Conservation (phyloP, 805 yeast species). For the Monosporozyma aerobia region DNA sequence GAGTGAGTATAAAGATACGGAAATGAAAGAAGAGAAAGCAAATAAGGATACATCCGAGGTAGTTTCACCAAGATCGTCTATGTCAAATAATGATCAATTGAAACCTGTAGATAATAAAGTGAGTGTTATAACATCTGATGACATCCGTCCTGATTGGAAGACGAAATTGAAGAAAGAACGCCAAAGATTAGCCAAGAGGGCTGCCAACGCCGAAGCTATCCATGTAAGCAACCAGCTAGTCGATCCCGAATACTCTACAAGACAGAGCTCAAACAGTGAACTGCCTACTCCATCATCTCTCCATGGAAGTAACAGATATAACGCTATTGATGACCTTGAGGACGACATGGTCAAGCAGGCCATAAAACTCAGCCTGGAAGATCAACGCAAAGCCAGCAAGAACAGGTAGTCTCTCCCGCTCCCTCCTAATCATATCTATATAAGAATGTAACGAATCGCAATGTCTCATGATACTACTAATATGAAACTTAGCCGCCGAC, state of each 20-base stretch:
- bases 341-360: conserved; percentile 83
- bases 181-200: conserved; percentile 66
- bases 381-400: conserved; percentile 16
- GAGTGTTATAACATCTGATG: conserved; percentile 58
- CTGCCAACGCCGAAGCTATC: conserved; percentile 90
- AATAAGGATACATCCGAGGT: neutral
- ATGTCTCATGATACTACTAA: neutral
- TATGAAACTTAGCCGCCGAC: neutral
- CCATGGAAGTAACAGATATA: neutral
- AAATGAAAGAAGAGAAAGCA: neutral
- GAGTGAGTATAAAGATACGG: conserved; percentile 21
- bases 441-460: neutral
- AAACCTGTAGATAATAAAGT: neutral
- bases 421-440: neutral
- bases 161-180: conserved; percentile 61
- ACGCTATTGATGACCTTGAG: conserved; percentile 38
- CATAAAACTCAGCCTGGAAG: conserved; percentile 59
- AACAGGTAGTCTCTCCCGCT: neutral
- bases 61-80: neutral
- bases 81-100: neutral
- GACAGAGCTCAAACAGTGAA: neutral
- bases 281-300: neutral
- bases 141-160: conserved; percentile 91
- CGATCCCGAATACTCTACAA: conserved; percentile 18
- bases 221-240: conserved; percentile 77